Percentiles rank a stretch among this genome's conserved stretches.
These are phyloP conservation scores for Mucor saturninus DNA, from an alignment of 371 early-diverging fungal species.

Conservation along the genomic window DNA sequence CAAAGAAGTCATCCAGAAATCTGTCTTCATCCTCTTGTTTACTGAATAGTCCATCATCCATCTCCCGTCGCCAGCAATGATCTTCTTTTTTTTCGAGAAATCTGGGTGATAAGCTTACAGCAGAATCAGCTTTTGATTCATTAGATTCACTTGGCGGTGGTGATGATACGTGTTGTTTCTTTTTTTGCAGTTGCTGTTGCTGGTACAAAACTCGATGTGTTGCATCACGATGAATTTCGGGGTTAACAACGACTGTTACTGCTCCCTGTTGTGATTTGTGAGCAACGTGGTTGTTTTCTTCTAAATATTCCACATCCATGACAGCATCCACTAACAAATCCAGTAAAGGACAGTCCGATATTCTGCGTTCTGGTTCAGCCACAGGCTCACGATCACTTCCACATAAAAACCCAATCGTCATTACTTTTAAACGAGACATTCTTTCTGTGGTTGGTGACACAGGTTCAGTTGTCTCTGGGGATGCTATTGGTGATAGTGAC, in stretches of 20 bases:
- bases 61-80: slow-evolving; percentile 17
- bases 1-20: slow-evolving; percentile 38
- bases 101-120: slow-evolving; percentile 43
- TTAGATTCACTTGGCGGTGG: slow-evolving; percentile 10
- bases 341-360: slow-evolving; percentile 32
- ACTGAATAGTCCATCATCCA: slow-evolving; percentile 21
- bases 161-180: slow-evolving; percentile 11
- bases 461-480: neutral
- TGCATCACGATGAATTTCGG: slow-evolving; percentile 22
- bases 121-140: slow-evolving; percentile 49
- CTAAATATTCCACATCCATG: slow-evolving; percentile 39
- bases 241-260: slow-evolving; percentile 29
- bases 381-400: slow-evolving; percentile 21
- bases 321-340: slow-evolving; percentile 43
- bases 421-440: slow-evolving; percentile 28
- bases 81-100: slow-evolving; percentile 14
- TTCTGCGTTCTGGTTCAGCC: neutral
- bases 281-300: neutral
- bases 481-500: no score
- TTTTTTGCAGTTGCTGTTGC: slow-evolving; percentile 10
- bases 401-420: slow-evolving; percentile 54
- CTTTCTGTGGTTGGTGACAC: slow-evolving; percentile 15
- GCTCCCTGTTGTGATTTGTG: neutral
- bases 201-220: slow-evolving; percentile 10
- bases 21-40: slow-evolving; percentile 9